Evolutionary conservation across 495 filamentous ascomycete species (phyloP).

Genomic region (Bathelium albidoporum): DNA sequence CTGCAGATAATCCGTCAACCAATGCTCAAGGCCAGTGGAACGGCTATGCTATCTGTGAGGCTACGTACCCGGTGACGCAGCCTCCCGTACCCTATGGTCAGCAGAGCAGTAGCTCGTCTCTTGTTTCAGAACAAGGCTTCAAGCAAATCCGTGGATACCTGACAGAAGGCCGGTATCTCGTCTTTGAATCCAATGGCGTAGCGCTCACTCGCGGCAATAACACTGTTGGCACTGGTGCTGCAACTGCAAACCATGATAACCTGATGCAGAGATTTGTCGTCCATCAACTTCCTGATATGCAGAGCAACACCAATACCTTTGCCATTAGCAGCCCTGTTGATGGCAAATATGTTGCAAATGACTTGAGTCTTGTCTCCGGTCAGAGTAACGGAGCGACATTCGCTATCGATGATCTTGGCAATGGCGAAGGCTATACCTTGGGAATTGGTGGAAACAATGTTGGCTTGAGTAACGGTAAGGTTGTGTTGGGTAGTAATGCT

Average conservation of each 20-base stretch:
- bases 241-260: conserved; percentile 30
- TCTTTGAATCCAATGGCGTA: conserved; percentile 16
- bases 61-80: conserved; percentile 26
- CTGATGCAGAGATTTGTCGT: conserved; percentile 43
- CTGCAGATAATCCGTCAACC: conserved; percentile 31
- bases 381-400: conserved; percentile 28
- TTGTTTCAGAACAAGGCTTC: conserved; percentile 38
- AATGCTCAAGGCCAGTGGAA: conserved; percentile 32
- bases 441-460: background rate
- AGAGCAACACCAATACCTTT: conserved; percentile 30
- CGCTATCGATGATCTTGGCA: conserved; percentile 33
- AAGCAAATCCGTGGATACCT: conserved; percentile 42
- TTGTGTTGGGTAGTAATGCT: background rate
- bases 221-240: conserved; percentile 24
- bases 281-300: conserved; percentile 26
- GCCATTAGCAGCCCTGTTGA: conserved; percentile 41
- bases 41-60: conserved; percentile 37
- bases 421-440: conserved; percentile 32
- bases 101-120: conserved; percentile 21
- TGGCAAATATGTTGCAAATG: conserved; percentile 32
- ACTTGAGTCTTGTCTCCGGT: conserved; percentile 20
- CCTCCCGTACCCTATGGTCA: conserved; percentile 42
- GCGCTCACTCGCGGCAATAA: conserved; percentile 14
- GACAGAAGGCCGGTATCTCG: conserved; percentile 41
- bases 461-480: conserved; percentile 4